Percentiles rank a stretch among this genome's conserved stretches.
phyloP scores from a whole-genome alignment of 805 yeast genomes.

The Yarrowia porcina region DNA sequence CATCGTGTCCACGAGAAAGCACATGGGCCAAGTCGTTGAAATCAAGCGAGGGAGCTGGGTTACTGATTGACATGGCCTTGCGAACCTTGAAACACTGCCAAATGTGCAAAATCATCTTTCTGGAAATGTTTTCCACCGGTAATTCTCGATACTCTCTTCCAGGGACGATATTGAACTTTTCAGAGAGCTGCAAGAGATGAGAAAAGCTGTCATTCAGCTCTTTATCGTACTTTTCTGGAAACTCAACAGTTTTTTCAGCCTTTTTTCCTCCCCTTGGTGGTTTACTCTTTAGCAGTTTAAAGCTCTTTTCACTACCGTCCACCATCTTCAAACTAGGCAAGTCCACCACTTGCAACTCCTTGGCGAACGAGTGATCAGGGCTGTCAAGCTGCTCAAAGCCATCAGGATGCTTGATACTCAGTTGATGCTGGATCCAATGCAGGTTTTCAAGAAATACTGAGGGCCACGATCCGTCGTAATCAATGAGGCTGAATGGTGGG shows the following conservation, averaged over 20 bases:
- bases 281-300: not conserved
- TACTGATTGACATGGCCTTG: not conserved
- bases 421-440: not conserved
- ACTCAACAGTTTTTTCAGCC: not conserved
- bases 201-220: not conserved
- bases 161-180: not conserved
- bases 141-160: not conserved
- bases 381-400: not conserved
- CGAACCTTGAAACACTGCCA: conserved; percentile 3
- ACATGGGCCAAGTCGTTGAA: not conserved
- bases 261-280: not conserved
- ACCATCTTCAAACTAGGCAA: not conserved
- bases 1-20: not conserved
- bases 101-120: not conserved
- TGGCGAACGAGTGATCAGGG: not conserved
- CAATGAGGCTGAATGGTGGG: not conserved
- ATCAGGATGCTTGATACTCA: not conserved
- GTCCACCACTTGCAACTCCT: not conserved
- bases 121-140: not conserved
- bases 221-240: not conserved
- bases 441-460: not conserved
- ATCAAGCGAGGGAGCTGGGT: not conserved
- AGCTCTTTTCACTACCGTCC: not conserved
- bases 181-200: not conserved
- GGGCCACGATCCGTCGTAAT: not conserved